These are phyloP conservation scores for Gossypium thurberi DNA, from an alignment of 345 rosid genomes.

Conservation along the genomic window DNA sequence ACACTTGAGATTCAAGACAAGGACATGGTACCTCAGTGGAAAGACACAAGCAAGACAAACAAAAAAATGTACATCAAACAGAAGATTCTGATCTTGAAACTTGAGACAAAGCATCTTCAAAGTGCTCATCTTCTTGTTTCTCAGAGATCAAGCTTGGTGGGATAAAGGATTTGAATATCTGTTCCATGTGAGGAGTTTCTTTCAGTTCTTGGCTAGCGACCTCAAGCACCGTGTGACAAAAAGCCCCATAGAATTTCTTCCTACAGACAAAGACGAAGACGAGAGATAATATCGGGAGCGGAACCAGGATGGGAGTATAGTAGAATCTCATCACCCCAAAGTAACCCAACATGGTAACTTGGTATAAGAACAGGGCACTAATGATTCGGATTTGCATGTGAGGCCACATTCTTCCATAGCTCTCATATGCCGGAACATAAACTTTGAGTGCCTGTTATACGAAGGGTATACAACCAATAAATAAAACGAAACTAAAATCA, in stretches of 20 bases:
- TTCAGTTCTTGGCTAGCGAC: slow-evolving; percentile 53
- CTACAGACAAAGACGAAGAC: slow-evolving; percentile 51
- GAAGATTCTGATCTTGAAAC: slow-evolving; percentile 6
- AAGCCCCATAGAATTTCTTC: slow-evolving; percentile 62
- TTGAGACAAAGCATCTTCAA: slow-evolving; percentile 39
- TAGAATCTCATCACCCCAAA: slow-evolving; percentile 49
- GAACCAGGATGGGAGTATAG: slow-evolving; percentile 36
- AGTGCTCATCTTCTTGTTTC: slow-evolving; percentile 54
- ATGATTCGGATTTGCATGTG: slow-evolving; percentile 63
- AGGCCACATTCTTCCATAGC: slow-evolving; percentile 95
- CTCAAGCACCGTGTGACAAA: slow-evolving; percentile 58
- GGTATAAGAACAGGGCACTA: slow-evolving; percentile 61
- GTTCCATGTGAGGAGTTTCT: slow-evolving; percentile 57
- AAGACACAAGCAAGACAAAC: not conserved
- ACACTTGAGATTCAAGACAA: not conserved
- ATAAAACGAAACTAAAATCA: not conserved
- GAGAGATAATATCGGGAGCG: slow-evolving; percentile 42
- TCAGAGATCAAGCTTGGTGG: slow-evolving; percentile 64
- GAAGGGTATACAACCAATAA: not conserved
- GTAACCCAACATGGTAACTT: slow-evolving; percentile 68
- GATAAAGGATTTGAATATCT: slow-evolving; percentile 45
- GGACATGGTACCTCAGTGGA: not conserved
- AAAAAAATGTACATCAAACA: slow-evolving; percentile 6
- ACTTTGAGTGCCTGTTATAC: slow-evolving; percentile 70
- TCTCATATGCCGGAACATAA: slow-evolving; percentile 76